Base-by-base conservation (phyloP, 441 rosid genomes). In the Populus hybrid region DNA sequence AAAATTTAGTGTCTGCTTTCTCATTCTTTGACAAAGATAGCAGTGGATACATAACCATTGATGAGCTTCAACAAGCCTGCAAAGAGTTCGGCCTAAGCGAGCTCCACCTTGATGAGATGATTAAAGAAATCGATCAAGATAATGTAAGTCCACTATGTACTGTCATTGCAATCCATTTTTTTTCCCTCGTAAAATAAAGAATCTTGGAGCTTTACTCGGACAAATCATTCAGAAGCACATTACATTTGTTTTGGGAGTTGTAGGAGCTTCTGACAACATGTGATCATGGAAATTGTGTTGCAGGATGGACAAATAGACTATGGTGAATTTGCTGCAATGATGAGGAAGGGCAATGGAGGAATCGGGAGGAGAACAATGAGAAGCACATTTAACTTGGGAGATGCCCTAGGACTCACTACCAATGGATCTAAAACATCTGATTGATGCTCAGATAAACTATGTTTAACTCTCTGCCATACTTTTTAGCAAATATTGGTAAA, bases 251-350 rank as follows among this genome's bases (percentile, higher is more conserved):
- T 0, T n/a, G 24, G 10, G 10, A 59, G 64, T n/a, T 59, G 0
- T 3, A 59, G 64, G 65, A 59, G 65, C 65, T 59, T n/a, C 32
- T 30, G 32, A 30, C 32, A 30, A 30, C 32, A 30, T 30, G 32
- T 30, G 32, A 30, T 30, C 32, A 42, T 36, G 75, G 32, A 35
- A 68, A 30, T 64, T 30, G 32, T 70, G 30, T 71, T 73, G 70
- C 85, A 94, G 97, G 98, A 94, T 91, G 98, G 98, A 61, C 90
- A 84, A 80, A 94, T 94, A 65, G 94, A 92, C 80, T 94, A 92
- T 61, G 90, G 87, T 65, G 98, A 94, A 67, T 94, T 94, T 84
- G 93, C 90, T 6, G 92, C 94, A 3, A 94, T 94, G 98, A 94
- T 94, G 98, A 86, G 90, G 87, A 93, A 86, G 81, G 98, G 95